Base-by-base conservation (phyloP, 179 eudicot genomes). In the Carnegiea gigantea region DNA sequence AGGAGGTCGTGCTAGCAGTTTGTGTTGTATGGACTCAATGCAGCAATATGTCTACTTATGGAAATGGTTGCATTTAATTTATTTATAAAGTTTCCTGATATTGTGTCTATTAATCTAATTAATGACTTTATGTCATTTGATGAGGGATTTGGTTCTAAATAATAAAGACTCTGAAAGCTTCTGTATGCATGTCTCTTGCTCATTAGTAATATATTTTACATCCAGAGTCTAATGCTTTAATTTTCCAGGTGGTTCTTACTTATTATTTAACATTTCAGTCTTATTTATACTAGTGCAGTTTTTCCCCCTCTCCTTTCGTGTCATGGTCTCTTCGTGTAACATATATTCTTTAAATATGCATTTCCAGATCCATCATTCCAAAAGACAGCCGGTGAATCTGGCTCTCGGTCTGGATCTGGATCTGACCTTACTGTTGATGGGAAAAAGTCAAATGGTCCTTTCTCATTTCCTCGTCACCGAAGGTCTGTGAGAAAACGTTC, bases 381-480 rank as follows among this genome's bases (percentile, higher is more conserved):
- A 73, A 77, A 71, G 43, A 44, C 82, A 40, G 51, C 48, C n/a
- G 80, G 73, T 73, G 90, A 84, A 46, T 80, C 78, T 40, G 64
- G 64, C 18, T 78, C 86, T 43, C 82, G 60, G 20, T 53, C 60
- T 53, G 60, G 60, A 13, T 53, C 60, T 13, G 82, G 64, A 28
- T 78, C 86, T 43, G 83, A 80, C 57, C 51, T 13, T 64, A 59
- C 54, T 79, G 64, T 4, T 44, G 72, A 73, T 79, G 80, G 75
- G 79, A 88, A 79, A 80, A 88, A 84, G 80, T 57, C 75, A 26
- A 85, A 72, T 21, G 88, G 83, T 77, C 89, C 86, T 75, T 86
- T 86, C 82, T 81, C 88, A 24, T 86, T 84, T 83, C 88, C 91
- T 85, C 89, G 91, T 77, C 85, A 80, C 57, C 81, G 74, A 79